Evolutionary conservation across 495 filamentous ascomycete species (phyloP), one percentile per base, ranked within the genome.

Genomic region (Penicillium cinerascens): DNA sequence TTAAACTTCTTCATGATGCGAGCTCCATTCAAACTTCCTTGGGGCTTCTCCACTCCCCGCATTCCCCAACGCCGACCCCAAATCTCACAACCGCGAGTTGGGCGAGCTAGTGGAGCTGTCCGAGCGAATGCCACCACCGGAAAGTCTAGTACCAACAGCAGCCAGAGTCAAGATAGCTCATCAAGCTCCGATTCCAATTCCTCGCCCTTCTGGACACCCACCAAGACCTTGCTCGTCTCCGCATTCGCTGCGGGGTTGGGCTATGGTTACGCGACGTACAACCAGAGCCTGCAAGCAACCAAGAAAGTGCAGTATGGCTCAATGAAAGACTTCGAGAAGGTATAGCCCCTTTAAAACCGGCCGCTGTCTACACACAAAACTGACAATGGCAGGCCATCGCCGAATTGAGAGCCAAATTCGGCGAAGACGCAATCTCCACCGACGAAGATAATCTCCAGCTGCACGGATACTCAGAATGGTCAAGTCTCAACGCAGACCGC

Each of bases 391-490:
- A 91, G 81, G 86, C 86, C 13, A 72, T 87, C 47, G 62, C 70
- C 44, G 85, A 87, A 63, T 74, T 91, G 46, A 78, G 76, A 11
- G 69, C 67, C 1, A 67, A 63, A 25, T 72, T 91, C 22, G 74
- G 82, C 50, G 84, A 88, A 43, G 87, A 91, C 63, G 77, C 85
- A 45, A 84, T 60, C 26, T 56, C 46, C 39, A 54, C 51, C 15
- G 92, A 96, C 52, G 82, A 88, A 22, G 92, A 95, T 18, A 87
- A 93, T 52, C 76, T 96, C 6, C 81, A 82, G 36, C 68, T 74
- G 17, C 92, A 97, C 67, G 91, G 92, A 17, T 96, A 87, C 65
- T 93, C 89, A 10, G 88, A 91, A 70, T 95, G 90, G 89, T 92
- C 88, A 1, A 87, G 87, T 4, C 78, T 85, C 38, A 96, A 97